Evolutionary conservation across 2,329 filamentous ascomycete species (phyloP).

Genomic region (Aureobasidium lini): DNA sequence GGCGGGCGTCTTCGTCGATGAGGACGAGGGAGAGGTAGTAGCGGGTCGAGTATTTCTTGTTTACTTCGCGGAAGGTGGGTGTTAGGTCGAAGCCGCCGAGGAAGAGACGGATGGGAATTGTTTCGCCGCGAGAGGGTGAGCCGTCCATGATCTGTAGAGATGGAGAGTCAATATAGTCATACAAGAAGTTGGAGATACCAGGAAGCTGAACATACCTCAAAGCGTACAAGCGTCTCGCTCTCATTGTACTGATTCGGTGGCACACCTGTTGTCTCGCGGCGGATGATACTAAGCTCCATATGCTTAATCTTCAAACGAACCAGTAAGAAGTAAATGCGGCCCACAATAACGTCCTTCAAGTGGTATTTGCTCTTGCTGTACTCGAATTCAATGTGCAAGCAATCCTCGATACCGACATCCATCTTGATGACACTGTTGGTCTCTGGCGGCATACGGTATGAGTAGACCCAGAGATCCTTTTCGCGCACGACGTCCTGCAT

Average conservation of each 20-base stretch:
- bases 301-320: slow-evolving; percentile 99
- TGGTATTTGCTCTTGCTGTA: slow-evolving; percentile 99
- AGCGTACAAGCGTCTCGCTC: slow-evolving; percentile 93
- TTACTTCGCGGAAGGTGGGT: slow-evolving; percentile 96
- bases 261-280: slow-evolving; percentile 90
- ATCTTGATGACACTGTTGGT: slow-evolving; percentile 99
- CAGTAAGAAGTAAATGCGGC: slow-evolving; percentile 94
- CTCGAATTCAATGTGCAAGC: slow-evolving; percentile 97
- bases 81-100: slow-evolving; percentile 95
- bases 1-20: slow-evolving; percentile 65
- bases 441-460: slow-evolving; percentile 94
- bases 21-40: slow-evolving; percentile 90
- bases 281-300: slow-evolving; percentile 98
- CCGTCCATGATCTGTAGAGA: slow-evolving; percentile 83
- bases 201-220: slow-evolving; percentile 56
- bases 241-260: slow-evolving; percentile 99
- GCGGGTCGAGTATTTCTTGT: slow-evolving; percentile 98
- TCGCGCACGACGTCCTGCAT: slow-evolving; percentile 98
- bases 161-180: slow-evolving; percentile 17
- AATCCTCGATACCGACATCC: slow-evolving; percentile 99
- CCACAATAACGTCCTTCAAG: slow-evolving; percentile 97
- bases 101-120: slow-evolving; percentile 94
- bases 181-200: slow-evolving; percentile 12
- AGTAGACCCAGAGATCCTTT: slow-evolving; percentile 99
- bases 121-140: slow-evolving; percentile 88